Conservation (phyloP, 306 rosid species). For the Acacia acuminata region DNA sequence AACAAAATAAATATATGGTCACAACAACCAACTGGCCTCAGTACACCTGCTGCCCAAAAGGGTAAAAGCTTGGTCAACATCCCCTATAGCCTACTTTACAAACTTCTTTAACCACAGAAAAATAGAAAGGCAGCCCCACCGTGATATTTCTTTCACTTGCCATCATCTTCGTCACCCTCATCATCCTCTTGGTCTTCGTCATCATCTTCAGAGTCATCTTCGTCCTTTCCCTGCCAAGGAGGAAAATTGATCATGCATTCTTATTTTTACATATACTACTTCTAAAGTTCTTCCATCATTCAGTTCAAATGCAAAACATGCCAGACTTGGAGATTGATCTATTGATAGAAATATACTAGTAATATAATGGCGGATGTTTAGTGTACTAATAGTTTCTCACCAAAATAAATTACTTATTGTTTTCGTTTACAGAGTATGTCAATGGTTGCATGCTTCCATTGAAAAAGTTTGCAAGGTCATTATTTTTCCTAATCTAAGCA, state of each 20-base stretch:
- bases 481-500: background rate
- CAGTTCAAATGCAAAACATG: background rate
- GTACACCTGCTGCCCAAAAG: constrained; percentile 36
- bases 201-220: constrained; percentile 68
- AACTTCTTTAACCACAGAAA: constrained; percentile 45
- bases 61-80: constrained; percentile 30
- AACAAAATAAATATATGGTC: constrained; percentile 21
- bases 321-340: background rate
- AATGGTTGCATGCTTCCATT: background rate
- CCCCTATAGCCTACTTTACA: constrained; percentile 56
- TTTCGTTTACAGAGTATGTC: background rate
- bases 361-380: background rate
- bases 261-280: background rate
- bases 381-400: background rate
- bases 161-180: constrained; percentile 67
- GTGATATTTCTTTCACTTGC: constrained; percentile 50
- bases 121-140: constrained; percentile 18
- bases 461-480: background rate
- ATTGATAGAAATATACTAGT: background rate
- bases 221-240: constrained; percentile 63
- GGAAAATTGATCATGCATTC: background rate
- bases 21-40: constrained; percentile 34
- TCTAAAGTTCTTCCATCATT: background rate
- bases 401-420: background rate
- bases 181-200: constrained; percentile 61